Percentiles rank a stretch among this genome's conserved stretches.
Evolutionary conservation across 1,139 yeast genomes (phyloP).

Genomic region (Saccharomycopsis hybrid): DNA sequence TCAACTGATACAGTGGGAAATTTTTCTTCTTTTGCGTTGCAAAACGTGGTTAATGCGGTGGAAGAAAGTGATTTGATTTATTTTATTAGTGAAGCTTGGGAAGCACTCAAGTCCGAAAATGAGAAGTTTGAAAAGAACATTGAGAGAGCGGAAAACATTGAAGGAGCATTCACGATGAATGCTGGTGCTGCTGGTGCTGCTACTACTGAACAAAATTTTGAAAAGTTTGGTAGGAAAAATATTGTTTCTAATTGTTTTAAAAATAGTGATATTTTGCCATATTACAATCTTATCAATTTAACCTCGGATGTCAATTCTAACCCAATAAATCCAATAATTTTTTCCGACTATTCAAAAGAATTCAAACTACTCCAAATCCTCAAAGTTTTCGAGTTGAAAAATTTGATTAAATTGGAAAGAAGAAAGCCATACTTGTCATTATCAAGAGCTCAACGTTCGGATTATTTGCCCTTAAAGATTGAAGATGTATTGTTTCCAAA

Average conservation of each 20-base stretch:
- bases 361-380: slow-evolving; percentile 19
- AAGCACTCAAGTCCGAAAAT: slow-evolving; percentile 18
- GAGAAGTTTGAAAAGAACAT: slow-evolving; percentile 16
- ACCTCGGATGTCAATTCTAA: slow-evolving; percentile 1
- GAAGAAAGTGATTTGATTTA: slow-evolving; percentile 22
- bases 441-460: slow-evolving; percentile 6
- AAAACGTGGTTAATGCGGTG: slow-evolving; percentile 17
- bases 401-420: slow-evolving; percentile 16
- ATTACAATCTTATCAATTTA: slow-evolving; percentile 1
- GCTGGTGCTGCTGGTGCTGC: background rate
- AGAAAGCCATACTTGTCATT: slow-evolving; percentile 12
- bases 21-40: slow-evolving; percentile 10
- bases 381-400: slow-evolving; percentile 19
- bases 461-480: slow-evolving; percentile 20
- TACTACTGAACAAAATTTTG: background rate
- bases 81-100: slow-evolving; percentile 21
- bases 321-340: slow-evolving; percentile 11
- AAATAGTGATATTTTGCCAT: slow-evolving; percentile 16
- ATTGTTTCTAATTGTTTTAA: slow-evolving; percentile 19
- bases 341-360: slow-evolving; percentile 18
- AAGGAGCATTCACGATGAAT: background rate
- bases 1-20: slow-evolving; percentile 10
- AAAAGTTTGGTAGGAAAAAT: slow-evolving; percentile 3
- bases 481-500: slow-evolving; percentile 29
- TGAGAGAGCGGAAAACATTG: slow-evolving; percentile 15